A percentile compares a stretch with the other conserved stretches of the same genome.
Evolutionary conservation across 1,284 basidiomycete genomes (phyloP).

Genomic region (Cutaneotrichosporon cutaneum): DNA sequence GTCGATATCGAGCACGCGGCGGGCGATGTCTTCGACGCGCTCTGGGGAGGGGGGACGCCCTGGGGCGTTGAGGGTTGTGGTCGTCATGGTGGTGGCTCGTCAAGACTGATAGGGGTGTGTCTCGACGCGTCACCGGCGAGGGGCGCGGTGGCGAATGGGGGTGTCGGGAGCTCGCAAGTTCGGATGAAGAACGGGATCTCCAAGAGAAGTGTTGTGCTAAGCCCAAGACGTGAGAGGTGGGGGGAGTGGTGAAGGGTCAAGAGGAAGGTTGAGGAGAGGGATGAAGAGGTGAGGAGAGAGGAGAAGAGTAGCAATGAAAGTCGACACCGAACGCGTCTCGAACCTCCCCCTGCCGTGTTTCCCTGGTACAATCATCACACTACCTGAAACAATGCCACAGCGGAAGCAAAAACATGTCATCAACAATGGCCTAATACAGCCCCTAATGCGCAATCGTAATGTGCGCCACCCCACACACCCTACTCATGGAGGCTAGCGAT

Average conservation of each 20-base stretch:
- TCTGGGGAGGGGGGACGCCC: constrained; percentile 12
- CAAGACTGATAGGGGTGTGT: neutral
- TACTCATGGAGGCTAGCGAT: too few species aligned
- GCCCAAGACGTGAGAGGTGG: neutral
- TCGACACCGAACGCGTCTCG: neutral
- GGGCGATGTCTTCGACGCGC: constrained; percentile 16
- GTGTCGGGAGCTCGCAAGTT: neutral
- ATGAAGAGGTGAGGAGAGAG: neutral
- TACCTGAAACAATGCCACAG: too few species aligned
- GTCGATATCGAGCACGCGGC: constrained; percentile 11
- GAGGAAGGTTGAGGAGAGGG: neutral
- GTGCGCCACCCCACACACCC: too few species aligned
- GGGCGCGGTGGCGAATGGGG: neutral
- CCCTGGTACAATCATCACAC: too few species aligned
- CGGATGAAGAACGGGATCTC: neutral
- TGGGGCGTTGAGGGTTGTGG: constrained; percentile 14
- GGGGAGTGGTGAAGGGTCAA: neutral
- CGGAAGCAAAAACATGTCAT: too few species aligned
- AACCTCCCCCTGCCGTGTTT: too few species aligned
- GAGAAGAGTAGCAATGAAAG: neutral
- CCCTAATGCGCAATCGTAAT: too few species aligned
- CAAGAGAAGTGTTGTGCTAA: neutral
- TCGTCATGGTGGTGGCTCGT: neutral
- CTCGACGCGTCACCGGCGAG: neutral
- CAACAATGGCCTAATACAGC: too few species aligned